Evolutionary conservation across 2,329 filamentous ascomycete species (phyloP), one percentile per base, ranked within the genome.

Genomic region (Cryphonectria parasitica): DNA sequence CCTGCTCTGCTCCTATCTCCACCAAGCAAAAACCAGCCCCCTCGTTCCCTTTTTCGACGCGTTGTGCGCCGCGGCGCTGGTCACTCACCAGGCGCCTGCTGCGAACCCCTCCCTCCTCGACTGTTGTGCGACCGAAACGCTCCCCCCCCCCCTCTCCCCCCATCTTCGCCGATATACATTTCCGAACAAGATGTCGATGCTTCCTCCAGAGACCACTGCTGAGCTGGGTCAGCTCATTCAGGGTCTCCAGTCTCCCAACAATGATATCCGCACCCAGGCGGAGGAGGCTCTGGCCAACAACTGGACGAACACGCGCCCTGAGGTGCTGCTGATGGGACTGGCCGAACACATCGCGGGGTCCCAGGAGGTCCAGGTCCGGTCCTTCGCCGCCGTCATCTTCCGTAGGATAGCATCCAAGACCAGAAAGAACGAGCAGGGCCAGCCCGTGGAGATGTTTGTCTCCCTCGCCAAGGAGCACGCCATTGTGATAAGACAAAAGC

Each of bases 321-420:
- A 98, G 77, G 87, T 97, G 76, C 86, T 98, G 75, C 84, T 99
- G 79, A 96, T 98, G 92, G 96, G 95, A 74, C 85, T 99, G 76
- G 95, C 92, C 56, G 96, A 98, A 83, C 95, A 98, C 83, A 90
- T 97, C 76, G 90, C 93, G 77, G 90, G 88, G 74, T 90, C 92
- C n/a, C 88, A 89, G 75, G 90, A 95, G 78, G 85, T 89, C 72
- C 77, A 97, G 95, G 91, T 91, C 72, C 92, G 96, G 77, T 93
- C 95, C 22, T 99, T 97, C 80, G 90, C 94, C 68, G 93, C 96
- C 69, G 94, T 99, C 62, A 91, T 99, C 74, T 98, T 99, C 83
- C 91, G 96, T 77, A 91, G 95, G 78, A 97, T 98, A 82, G 90
- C 96, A 64, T 95, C 92, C 71, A 97, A 97, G 82, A 92, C 92